Conservation (phyloP, 768 basidiomycete genomes). For the Panellus pusillus region DNA sequence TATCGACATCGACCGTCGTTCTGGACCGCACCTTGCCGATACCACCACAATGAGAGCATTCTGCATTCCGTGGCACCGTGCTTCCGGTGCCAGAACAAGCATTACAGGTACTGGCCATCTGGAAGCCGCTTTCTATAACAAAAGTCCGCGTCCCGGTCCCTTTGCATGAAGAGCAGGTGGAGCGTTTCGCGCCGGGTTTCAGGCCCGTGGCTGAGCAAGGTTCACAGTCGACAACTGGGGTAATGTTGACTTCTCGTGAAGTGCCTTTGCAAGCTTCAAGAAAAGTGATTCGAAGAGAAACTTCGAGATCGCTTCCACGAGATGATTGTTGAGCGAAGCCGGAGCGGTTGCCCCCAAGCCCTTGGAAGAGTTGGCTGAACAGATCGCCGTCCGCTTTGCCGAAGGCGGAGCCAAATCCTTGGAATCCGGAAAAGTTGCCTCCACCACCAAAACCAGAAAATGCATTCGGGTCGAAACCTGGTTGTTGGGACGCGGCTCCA, state of each 20-base stretch:
- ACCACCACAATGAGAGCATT: conserved; percentile 82
- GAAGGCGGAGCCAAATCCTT: conserved; percentile 66
- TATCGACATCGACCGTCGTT: conserved; percentile 75
- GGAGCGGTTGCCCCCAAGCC: conserved; percentile 52
- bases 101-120: conserved; percentile 91
- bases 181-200: conserved; percentile 81
- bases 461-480: conserved; percentile 90
- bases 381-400: conserved; percentile 57
- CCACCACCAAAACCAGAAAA: conserved; percentile 50
- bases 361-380: conserved; percentile 85
- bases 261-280: conserved; percentile 95
- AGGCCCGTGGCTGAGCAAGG: conserved; percentile 87
- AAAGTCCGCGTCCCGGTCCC: conserved; percentile 89
- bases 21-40: conserved; percentile 83
- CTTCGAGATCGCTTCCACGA: conserved; percentile 83
- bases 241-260: conserved; percentile 69
- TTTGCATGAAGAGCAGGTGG: conserved; percentile 75
- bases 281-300: conserved; percentile 74
- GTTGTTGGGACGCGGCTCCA: conserved; percentile 89
- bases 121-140: conserved; percentile 91
- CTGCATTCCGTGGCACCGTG: conserved; percentile 71
- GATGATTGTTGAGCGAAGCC: conserved; percentile 40
- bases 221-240: conserved; percentile 79
- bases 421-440: conserved; percentile 72
- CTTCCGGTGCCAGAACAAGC: conserved; percentile 81